A percentile compares a stretch with the other conserved stretches of the same genome.
Evolutionary conservation across 176 grass and related monocot genomes (phyloP).

Genomic region (Puccinellia tenuiflora): DNA sequence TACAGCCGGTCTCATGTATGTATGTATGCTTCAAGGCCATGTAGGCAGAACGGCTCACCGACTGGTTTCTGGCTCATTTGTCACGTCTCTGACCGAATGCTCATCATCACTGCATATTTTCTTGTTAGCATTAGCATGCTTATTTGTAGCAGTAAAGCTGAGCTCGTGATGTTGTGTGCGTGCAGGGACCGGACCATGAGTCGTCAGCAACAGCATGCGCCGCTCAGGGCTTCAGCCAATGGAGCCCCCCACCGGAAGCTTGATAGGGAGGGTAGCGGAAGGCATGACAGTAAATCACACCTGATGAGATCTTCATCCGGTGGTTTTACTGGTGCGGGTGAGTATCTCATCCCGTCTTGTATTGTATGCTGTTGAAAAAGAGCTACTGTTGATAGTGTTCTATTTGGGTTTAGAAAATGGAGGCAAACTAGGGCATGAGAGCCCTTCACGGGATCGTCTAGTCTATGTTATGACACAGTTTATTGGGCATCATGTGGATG

Average conservation of each 20-base stretch:
- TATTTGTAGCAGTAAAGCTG: background rate
- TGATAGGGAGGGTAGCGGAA: slow-evolving; percentile 59
- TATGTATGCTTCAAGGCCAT: background rate
- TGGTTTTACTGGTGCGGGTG: slow-evolving; percentile 35
- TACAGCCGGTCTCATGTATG: background rate
- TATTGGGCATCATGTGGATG: slow-evolving; percentile 76
- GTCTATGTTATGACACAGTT: slow-evolving; percentile 69
- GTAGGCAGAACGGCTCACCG: background rate
- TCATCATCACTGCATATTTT: background rate
- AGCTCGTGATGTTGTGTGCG: background rate
- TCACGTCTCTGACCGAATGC: background rate
- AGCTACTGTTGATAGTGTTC: slow-evolving; percentile 30
- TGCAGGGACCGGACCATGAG: slow-evolving; percentile 59
- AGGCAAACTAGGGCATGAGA: slow-evolving; percentile 39
- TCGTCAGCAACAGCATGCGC: slow-evolving; percentile 49
- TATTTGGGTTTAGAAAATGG: slow-evolving; percentile 51
- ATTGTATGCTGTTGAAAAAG: background rate
- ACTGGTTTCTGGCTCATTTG: background rate
- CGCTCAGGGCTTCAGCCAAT: slow-evolving; percentile 49
- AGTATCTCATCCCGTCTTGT: slow-evolving; percentile 9
- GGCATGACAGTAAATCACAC: slow-evolving; percentile 45
- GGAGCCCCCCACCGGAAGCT: slow-evolving; percentile 50
- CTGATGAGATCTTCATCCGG: slow-evolving; percentile 36
- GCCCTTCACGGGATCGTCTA: slow-evolving; percentile 64
- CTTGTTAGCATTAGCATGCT: background rate